Evolutionary conservation across 352 stramenopile species (phyloP).

Genomic region (Pythium volutum): DNA sequence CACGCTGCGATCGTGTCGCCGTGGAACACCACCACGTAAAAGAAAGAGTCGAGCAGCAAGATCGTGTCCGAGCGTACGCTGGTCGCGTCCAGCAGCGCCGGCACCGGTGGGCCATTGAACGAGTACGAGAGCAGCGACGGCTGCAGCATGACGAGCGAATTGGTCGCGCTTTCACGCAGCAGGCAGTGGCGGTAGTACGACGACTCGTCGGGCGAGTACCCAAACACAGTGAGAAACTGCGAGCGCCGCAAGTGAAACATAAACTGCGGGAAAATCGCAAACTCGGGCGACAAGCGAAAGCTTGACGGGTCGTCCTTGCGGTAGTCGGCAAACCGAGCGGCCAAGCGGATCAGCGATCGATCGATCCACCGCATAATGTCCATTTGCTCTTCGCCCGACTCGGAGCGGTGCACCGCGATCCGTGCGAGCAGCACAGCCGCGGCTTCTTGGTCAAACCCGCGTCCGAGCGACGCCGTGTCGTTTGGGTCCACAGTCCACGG

Average conservation of each 20-base stretch:
- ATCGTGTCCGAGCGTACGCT: constrained; percentile 98
- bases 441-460: constrained; percentile 98
- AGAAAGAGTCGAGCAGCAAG: constrained; percentile 99
- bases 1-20: constrained; percentile 99
- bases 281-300: constrained; percentile 97
- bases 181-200: constrained; percentile 96
- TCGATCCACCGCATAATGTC: constrained; percentile 93
- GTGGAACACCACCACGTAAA: constrained; percentile 99
- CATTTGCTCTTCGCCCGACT: constrained; percentile 82
- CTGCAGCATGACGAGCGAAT: constrained; percentile 99
- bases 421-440: constrained; percentile 95
- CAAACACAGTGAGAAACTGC: constrained; percentile 99
- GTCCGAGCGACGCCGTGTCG: constrained; percentile 90
- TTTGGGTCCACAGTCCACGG: constrained; percentile 93
- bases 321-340: constrained; percentile 99
- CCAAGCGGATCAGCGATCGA: constrained; percentile 97
- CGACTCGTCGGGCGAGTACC: constrained; percentile 98
- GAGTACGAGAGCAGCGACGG: constrained; percentile 98
- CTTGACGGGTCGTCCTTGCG: constrained; percentile 96
- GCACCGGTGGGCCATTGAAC: constrained; percentile 90
- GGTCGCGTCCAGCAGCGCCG: constrained; percentile 85
- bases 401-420: constrained; percentile 83
- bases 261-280: constrained; percentile 99
- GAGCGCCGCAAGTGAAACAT: constrained; percentile 99
- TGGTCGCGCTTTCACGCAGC: constrained; percentile 95